phyloP scores from a whole-genome alignment of 306 rosid species.

The Cicer yamashitae region DNA sequence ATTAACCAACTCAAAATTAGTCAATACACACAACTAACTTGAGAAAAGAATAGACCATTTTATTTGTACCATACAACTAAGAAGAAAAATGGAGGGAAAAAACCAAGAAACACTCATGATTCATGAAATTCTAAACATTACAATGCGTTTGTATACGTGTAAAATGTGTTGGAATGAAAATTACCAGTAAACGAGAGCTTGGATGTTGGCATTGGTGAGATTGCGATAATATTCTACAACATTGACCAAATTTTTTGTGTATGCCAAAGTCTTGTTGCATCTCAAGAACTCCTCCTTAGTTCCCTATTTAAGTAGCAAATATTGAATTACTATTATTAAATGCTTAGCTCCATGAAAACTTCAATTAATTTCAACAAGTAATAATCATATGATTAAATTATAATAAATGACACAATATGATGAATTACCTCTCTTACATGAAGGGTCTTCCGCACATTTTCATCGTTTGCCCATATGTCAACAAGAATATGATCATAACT shows the following conservation, averaged over 20 bases:
- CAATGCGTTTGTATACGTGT: too few relatives aligned
- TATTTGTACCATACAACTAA: too few relatives aligned
- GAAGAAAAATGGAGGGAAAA: too few relatives aligned
- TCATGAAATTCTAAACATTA: too few relatives aligned
- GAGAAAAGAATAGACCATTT: too few relatives aligned
- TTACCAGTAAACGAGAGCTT: conserved; percentile 52
- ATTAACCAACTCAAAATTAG: too few relatives aligned
- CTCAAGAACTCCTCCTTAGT: conserved; percentile 46
- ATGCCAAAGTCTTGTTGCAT: conserved; percentile 51
- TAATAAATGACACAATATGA: background rate
- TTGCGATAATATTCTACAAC: conserved; percentile 36
- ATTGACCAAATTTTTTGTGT: background rate
- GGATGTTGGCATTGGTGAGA: conserved; percentile 42
- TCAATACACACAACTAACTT: too few relatives aligned
- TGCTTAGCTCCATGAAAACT: conserved; percentile 2
- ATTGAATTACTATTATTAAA: background rate
- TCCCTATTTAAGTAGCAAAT: conserved; percentile 39
- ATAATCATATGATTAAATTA: background rate
- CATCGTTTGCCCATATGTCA: conserved; percentile 54
- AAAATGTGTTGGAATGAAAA: background rate
- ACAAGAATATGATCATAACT: conserved; percentile 40
- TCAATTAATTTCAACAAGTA: background rate
- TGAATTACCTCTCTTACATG: conserved; percentile 48
- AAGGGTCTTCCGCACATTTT: conserved; percentile 49
- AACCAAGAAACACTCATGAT: too few relatives aligned